phyloP scores from a whole-genome alignment of 176 grass and related monocot species.

The Tuctoria greenei region DNA sequence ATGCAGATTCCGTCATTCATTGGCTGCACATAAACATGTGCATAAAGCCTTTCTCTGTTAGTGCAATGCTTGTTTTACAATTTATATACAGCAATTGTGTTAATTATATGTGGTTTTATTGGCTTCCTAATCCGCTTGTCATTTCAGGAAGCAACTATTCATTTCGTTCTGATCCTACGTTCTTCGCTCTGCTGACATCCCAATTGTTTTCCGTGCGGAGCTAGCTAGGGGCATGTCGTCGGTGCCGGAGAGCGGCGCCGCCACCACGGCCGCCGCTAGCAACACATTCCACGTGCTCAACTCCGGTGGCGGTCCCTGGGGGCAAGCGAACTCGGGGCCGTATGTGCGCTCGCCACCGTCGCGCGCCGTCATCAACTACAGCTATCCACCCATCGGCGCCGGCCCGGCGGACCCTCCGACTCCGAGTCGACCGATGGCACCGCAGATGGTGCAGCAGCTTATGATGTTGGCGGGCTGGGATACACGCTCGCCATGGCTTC shows the following conservation, averaged over 20 bases:
- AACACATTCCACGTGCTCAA: conserved; percentile 44
- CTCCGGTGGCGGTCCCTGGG: conserved; percentile 19
- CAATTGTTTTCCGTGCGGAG: too few relatives aligned
- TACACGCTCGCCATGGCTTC: conserved; percentile 17
- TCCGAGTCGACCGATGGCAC: not conserved
- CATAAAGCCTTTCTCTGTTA: not conserved
- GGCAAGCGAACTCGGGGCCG: not conserved
- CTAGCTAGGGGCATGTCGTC: too few relatives aligned
- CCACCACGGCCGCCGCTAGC: not conserved
- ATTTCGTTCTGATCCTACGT: not conserved
- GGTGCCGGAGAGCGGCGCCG: not conserved
- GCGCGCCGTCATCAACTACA: not conserved
- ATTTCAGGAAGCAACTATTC: not conserved
- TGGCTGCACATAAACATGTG: not conserved
- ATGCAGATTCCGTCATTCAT: not conserved
- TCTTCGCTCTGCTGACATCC: too few relatives aligned
- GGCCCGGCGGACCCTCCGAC: too few relatives aligned
- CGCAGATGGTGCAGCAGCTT: conserved; percentile 44
- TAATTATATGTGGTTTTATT: not conserved
- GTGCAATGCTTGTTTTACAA: not conserved
- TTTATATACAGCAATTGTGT: too few relatives aligned
- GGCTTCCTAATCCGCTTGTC: conserved; percentile 2
- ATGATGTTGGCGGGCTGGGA: conserved; percentile 43
- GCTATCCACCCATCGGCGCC: too few relatives aligned
- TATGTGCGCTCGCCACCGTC: conserved; percentile 8